Percentiles rank a stretch among this genome's conserved stretches.
These are phyloP conservation scores for Thielaviopsis musarum DNA, from an alignment of 2,329 filamentous ascomycete genomes.

Conservation along the genomic window DNA sequence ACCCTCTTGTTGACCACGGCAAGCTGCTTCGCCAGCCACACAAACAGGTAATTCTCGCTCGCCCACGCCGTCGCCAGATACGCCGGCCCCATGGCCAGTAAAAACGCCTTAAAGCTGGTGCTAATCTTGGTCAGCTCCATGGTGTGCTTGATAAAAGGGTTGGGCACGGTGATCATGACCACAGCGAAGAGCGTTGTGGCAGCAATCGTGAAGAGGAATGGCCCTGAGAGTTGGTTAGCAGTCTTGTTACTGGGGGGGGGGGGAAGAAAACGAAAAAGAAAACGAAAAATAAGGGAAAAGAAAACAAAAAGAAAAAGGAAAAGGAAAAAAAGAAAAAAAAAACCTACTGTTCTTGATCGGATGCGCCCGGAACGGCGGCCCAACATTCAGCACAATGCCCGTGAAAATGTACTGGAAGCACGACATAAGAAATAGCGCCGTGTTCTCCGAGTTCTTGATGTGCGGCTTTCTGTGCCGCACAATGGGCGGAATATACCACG, in stretches of 20 bases:
- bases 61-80: conserved; percentile 55
- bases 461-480: conserved; percentile 66
- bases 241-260: too few relatives aligned
- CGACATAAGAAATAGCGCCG: conserved; percentile 71
- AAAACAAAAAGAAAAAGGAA: conserved; percentile 13
- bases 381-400: conserved; percentile 79
- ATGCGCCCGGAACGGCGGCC: conserved; percentile 69
- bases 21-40: conserved; percentile 47
- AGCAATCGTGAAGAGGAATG: conserved; percentile 65
- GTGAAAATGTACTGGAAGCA: conserved; percentile 93
- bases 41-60: conserved; percentile 56
- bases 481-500: conserved; percentile 68
- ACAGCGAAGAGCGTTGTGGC: conserved; percentile 48
- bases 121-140: conserved; percentile 81
- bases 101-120: conserved; percentile 51
- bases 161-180: conserved; percentile 69
- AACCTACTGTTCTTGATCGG: conserved; percentile 62
- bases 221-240: conserved; percentile 34
- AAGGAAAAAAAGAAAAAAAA: neutral
- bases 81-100: conserved; percentile 51
- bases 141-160: conserved; percentile 46
- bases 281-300: neutral
- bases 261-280: neutral
- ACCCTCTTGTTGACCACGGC: conserved; percentile 44
- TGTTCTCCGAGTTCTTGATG: conserved; percentile 85